A percentile compares a stretch with the other conserved stretches of the same genome.
phyloP scores from a whole-genome alignment of 2,329 filamentous ascomycete species.

The Ceratocystis cubensis region DNA sequence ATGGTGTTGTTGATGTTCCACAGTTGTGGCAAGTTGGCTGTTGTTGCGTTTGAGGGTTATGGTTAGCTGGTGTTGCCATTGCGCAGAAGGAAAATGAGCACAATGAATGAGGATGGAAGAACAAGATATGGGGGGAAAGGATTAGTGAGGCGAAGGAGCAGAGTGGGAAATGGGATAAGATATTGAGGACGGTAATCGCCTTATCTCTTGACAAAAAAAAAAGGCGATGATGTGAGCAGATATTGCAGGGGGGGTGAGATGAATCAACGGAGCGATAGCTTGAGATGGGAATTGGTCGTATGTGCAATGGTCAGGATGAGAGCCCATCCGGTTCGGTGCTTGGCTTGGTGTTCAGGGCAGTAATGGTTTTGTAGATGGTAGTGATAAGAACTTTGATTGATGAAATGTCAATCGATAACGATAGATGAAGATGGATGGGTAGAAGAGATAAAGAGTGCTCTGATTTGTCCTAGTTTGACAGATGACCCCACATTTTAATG shows the following conservation, averaged over 20 bases:
- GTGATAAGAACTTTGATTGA: constrained; percentile 9
- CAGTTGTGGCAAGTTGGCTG: constrained; percentile 91
- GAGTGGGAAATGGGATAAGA: neutral
- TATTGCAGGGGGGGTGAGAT: neutral
- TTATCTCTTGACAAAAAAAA: neutral
- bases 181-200: constrained; percentile 2
- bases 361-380: neutral
- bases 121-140: neutral
- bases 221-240: neutral
- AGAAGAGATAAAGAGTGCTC: constrained; percentile 1
- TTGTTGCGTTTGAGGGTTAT: constrained; percentile 52
- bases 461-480: constrained; percentile 6
- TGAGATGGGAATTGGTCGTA: neutral
- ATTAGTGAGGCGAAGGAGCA: neutral
- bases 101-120: neutral
- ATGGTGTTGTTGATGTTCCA: constrained; percentile 81
- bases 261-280: neutral
- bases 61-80: constrained; percentile 36
- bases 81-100: constrained; percentile 26
- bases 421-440: constrained; percentile 10
- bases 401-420: constrained; percentile 13
- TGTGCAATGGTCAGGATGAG: neutral
- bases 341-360: neutral
- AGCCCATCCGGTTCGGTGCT: neutral
- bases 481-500: constrained; percentile 7